Evolutionary conservation across 1,284 basidiomycete genomes (phyloP), one percentile per base, ranked within the genome.

Genomic region (Rugosomyces carneus): DNA sequence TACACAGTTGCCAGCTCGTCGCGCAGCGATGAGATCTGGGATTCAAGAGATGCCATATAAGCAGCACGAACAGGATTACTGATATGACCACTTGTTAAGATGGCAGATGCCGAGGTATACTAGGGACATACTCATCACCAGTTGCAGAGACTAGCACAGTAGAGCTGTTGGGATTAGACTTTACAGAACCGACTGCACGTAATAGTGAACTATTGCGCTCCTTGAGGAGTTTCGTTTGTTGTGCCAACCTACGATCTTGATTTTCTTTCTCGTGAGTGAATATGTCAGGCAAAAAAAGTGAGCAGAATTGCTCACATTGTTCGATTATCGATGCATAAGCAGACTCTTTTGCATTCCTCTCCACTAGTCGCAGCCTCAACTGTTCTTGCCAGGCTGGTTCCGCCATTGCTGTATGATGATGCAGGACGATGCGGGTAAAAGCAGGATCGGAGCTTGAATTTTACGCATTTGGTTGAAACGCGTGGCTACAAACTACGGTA

Each of bases 1-100:
- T 99, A 99, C 1, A 96, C 82, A 5, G 85, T 88, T 2, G 93
- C 88, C 35, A 98, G 73, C 63, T 98, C 95, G 57, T 91, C 87
- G 20, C 93, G 82, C 38, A 95, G 73, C 5, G 88, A 81, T 2
- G 90, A 89, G 61, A 98, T 89, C 62, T 98, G 93, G 2, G 86
- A 84, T 65, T 98, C 93, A 42, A 98, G 81, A 11, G 94, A 95
- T 1, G 84, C 71, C 57, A 94, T 84, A 63, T 96, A 93, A 19
- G 91, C 91, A 16, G 80, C 78, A 36, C 84, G 83, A 20, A 95
- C 84, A 16, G 92, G 84, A 60, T 91, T 91, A 53, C 82, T 87
- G 53, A 47, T 47, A 19, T 24, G 16, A 40, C 18, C 32, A 29
- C 53, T 42, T 42, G 42, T 57, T 32, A 49, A 38, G 47, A 41